Evolutionary conservation across 2,329 filamentous ascomycete species (phyloP).

Genomic region (Ascochyta fabae): DNA sequence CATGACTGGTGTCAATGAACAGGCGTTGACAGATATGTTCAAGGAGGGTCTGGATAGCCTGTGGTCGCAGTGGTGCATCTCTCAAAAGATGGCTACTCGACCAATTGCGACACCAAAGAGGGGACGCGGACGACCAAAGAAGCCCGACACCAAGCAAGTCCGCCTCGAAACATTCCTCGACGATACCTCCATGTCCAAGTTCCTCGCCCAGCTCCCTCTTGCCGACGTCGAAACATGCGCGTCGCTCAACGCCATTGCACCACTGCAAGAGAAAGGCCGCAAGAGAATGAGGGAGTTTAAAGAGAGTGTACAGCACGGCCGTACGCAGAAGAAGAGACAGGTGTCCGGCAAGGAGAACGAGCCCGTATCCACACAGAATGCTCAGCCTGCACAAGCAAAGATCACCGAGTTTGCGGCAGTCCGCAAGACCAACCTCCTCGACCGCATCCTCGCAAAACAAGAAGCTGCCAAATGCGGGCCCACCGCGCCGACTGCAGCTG

Average conservation of each 20-base stretch:
- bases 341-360: constrained; percentile 43
- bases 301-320: constrained; percentile 57
- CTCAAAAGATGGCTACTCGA: constrained; percentile 31
- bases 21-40: constrained; percentile 58
- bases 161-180: constrained; percentile 57
- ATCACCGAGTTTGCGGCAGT: constrained; percentile 48
- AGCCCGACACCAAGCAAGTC: constrained; percentile 45
- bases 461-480: constrained; percentile 47
- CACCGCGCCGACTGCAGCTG: constrained; percentile 49
- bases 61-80: constrained; percentile 53
- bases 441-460: constrained; percentile 60
- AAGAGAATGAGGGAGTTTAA: constrained; percentile 73
- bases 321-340: constrained; percentile 41
- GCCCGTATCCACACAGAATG: constrained; percentile 14
- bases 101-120: constrained; percentile 45
- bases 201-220: constrained; percentile 64
- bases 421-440: constrained; percentile 55
- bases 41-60: constrained; percentile 54
- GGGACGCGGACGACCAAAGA: constrained; percentile 43
- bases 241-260: constrained; percentile 61
- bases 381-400: constrained; percentile 39
- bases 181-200: constrained; percentile 50
- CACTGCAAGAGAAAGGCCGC: constrained; percentile 70
- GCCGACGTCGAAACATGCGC: constrained; percentile 60
- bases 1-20: constrained; percentile 52